Percentiles rank a stretch among this genome's conserved stretches.
Evolutionary conservation across 73 alveolate species (phyloP).

Genomic region (Breviolum minutum): DNA sequence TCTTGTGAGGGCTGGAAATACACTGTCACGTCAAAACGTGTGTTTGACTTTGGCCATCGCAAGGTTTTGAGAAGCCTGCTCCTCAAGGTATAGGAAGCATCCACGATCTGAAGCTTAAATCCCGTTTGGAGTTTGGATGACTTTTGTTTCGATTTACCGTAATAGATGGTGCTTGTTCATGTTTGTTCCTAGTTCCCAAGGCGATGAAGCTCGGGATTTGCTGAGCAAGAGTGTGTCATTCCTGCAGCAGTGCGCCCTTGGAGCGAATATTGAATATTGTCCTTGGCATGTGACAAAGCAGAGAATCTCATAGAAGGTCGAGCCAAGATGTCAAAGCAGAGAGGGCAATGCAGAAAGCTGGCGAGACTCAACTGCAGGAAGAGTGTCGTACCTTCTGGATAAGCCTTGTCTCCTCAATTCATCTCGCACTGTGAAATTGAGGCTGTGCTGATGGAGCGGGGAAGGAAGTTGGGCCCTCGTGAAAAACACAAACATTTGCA

Average conservation of each 20-base stretch:
- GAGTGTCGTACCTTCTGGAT: background rate
- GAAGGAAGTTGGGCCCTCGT: conserved; percentile 4
- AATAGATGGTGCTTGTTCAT: background rate
- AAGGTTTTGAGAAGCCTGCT: conserved; percentile 30
- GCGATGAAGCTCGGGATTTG: conserved; percentile 71
- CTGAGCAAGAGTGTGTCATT: conserved; percentile 48
- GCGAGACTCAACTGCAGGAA: conserved; percentile 29
- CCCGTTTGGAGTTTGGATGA: background rate
- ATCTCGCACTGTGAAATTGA: background rate
- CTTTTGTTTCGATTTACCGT: background rate
- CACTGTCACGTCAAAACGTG: too few relatives aligned
- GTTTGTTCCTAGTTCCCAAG: background rate
- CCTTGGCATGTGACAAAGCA: background rate
- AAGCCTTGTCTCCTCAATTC: background rate
- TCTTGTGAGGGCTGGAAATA: too few relatives aligned
- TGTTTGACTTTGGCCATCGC: too few relatives aligned
- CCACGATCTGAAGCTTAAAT: background rate
- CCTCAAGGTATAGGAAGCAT: background rate
- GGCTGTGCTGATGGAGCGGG: conserved; percentile 73
- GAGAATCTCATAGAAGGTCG: background rate
- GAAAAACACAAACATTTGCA: background rate
- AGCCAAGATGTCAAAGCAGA: conserved; percentile 18
- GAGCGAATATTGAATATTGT: too few relatives aligned
- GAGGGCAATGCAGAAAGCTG: conserved; percentile 1
- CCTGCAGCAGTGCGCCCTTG: conserved; percentile 46